Evolutionary conservation across 2,329 filamentous ascomycete genomes (phyloP).

Genomic region (Penicillium rolfsii): DNA sequence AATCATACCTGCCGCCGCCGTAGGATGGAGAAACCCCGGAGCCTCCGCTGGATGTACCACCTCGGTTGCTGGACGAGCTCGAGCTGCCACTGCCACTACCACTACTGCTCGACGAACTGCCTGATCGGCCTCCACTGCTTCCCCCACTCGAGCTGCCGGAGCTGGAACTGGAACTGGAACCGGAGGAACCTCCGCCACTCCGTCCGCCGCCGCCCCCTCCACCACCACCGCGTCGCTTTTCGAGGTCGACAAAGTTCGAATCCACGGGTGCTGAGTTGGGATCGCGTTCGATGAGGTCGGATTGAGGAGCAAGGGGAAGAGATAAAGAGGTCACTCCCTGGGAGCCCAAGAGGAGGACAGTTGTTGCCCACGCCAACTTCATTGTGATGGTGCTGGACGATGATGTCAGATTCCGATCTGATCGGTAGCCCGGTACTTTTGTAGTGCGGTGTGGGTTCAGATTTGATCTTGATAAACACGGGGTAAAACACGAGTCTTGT

Average conservation of each 20-base stretch:
- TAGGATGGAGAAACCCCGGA: slow-evolving; percentile 20
- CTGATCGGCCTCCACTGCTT: slow-evolving; percentile 30
- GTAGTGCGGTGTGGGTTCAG: not conserved
- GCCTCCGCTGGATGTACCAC: slow-evolving; percentile 32
- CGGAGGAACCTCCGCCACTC: slow-evolving; percentile 26
- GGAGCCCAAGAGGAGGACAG: slow-evolving; percentile 36
- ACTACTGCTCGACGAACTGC: slow-evolving; percentile 17
- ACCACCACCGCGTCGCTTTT: slow-evolving; percentile 56
- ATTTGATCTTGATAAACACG: not conserved
- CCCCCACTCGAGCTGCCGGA: slow-evolving; percentile 23
- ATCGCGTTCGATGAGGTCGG: slow-evolving; percentile 30
- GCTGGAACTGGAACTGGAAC: slow-evolving; percentile 2
- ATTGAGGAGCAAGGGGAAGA: slow-evolving; percentile 22
- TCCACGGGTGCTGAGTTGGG: slow-evolving; percentile 17
- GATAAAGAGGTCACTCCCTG: slow-evolving; percentile 34
- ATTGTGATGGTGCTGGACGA: slow-evolving; percentile 26
- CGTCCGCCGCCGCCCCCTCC: slow-evolving; percentile 44
- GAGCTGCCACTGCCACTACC: slow-evolving; percentile 17
- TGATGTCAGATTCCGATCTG: not conserved
- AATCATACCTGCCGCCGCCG: slow-evolving; percentile 25
- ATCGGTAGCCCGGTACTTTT: not conserved
- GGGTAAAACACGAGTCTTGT: not conserved
- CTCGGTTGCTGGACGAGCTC: slow-evolving; percentile 29
- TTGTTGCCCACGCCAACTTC: slow-evolving; percentile 37
- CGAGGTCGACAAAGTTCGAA: slow-evolving; percentile 35